Evolutionary conservation across 169 alveolate genomes (phyloP), one percentile per base, ranked within the genome.

Genomic region (Cardiosporidium cionae): DNA sequence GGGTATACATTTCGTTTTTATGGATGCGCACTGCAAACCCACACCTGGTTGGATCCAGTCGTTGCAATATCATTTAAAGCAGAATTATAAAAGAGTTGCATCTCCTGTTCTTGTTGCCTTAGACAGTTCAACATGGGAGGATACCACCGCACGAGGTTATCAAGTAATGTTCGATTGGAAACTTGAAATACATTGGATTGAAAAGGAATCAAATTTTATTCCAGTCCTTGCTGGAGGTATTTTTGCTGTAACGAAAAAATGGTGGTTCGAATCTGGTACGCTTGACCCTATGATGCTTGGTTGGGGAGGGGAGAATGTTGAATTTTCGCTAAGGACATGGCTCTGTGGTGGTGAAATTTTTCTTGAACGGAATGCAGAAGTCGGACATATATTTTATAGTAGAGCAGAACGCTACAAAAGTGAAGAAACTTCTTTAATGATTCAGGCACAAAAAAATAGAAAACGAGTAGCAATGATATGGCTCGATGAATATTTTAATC

Each of bases 221-320:
- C 90, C 90, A 3, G 58, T 84, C 5, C 33, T 82, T 32, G 72
- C 87, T 7, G 88, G 90, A 3, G 90, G 90, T 31, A 72, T 84
- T 6, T 31, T 84, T 29, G 84, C 82, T 44, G 73, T 84, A 25
- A 79, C 85, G 28, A 77, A 78, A 53, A 33, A 72, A 32, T 84
- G 90, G 90, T 84, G 89, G 89, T 52, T 53, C 27, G 82, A 84
- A 63, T 77, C 81, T 34, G 89, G 89, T 7, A 65, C 68, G 66
- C 68, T 62, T 28, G 90, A 84, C 52, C 69, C 80, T 4, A 81
- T 82, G 1, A 78, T 82, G 88, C 75, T 75, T 31, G 80, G 44
- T 52, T 84, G 90, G 90, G 90, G 90, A 16, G 90, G 87, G 6
- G 90, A 84, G 32, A 82, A 82, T 68, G 82, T 84, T 29, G 90